Base-by-base conservation (phyloP, 2,329 filamentous ascomycete genomes). In the Cordyceps pruinosa region DNA sequence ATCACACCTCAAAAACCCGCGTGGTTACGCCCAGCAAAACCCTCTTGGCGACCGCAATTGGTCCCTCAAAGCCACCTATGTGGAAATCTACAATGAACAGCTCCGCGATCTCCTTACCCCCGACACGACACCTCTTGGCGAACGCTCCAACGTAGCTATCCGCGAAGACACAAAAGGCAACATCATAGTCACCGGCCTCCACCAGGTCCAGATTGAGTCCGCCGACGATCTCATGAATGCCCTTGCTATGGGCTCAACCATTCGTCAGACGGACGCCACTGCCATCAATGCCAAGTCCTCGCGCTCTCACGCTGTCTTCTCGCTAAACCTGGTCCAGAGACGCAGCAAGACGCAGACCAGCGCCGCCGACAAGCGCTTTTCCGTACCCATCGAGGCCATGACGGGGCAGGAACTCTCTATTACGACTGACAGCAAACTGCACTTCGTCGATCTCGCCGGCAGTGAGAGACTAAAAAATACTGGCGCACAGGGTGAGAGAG, bases 391-490 rank as follows among this genome's bases (percentile, higher is more conserved):
- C 6, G 94, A 97, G 68, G 83, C 87, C 39, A 83, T 94, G 77
- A 83, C 86, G 2, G 81, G 83, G 25, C 66, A 71, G 32, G 83
- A 86, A 19, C 83, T 86, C 34, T 80, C 80, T 49, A 81, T 97
- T 42, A 97, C 91, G 0, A 88, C 94, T 10, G 94, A 99, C 72
- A 99, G 94, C 83, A 99, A 99, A 73, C 81, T 99, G 51, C 94
- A 99, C 70, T 99, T 99, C 69, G 94, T 99, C 59, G 94, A 99
- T 83, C 76, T 99, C 70, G 94, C 94, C 52, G 94, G 94, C 62
- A 97, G 94, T 69, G 94, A 99, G 75, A 84, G 94, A 64, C 77
- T 99, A 66, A 99, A 99, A 76, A 97, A 99, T 66, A 99, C 94
- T 0, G 90, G 91, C 34, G 94, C 94, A 1, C 92, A 96, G 61